phyloP scores from a whole-genome alignment of 1,139 yeast genomes.

The Yamadazyma oceani region DNA sequence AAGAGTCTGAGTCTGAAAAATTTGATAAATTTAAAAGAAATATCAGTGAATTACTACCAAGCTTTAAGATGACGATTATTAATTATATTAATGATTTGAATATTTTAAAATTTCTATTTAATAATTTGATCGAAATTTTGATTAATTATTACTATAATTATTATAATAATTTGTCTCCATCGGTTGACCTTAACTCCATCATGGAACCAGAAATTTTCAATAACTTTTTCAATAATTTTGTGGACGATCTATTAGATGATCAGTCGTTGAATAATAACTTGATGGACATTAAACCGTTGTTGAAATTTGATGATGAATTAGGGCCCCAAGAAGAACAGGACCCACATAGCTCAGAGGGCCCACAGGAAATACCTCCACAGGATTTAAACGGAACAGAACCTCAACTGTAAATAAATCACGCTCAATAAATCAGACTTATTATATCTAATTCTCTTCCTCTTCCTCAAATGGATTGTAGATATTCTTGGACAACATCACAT shows the following conservation, averaged over 20 bases:
- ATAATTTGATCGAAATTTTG: constrained; percentile 31
- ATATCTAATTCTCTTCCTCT: constrained; percentile 39
- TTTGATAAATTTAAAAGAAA: constrained; percentile 45
- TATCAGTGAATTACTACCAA: constrained; percentile 53
- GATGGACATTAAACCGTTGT: constrained; percentile 17
- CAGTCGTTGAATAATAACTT: constrained; percentile 12
- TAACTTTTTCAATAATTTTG: constrained; percentile 35
- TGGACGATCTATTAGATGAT: constrained; percentile 16
- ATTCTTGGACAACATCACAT: constrained; percentile 72
- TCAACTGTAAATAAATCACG: background rate
- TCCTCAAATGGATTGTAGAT: constrained; percentile 84
- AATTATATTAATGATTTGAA: constrained; percentile 42
- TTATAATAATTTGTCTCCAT: constrained; percentile 17
- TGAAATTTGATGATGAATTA: constrained; percentile 17
- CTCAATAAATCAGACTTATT: too few relatives aligned
- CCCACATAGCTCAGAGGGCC: background rate
- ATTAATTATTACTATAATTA: constrained; percentile 34
- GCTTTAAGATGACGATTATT: constrained; percentile 51
- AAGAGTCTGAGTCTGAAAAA: constrained; percentile 25
- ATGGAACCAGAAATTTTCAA: constrained; percentile 60
- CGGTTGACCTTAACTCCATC: constrained; percentile 19
- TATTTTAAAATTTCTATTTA: constrained; percentile 33
- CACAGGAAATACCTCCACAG: constrained; percentile 1
- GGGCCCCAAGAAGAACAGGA: background rate
- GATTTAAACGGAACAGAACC: too few relatives aligned